A percentile compares a stretch with the other conserved stretches of the same genome.
Evolutionary conservation across 192 early-diverging fungal species (phyloP).

Genomic region (Oehlia diaphana): DNA sequence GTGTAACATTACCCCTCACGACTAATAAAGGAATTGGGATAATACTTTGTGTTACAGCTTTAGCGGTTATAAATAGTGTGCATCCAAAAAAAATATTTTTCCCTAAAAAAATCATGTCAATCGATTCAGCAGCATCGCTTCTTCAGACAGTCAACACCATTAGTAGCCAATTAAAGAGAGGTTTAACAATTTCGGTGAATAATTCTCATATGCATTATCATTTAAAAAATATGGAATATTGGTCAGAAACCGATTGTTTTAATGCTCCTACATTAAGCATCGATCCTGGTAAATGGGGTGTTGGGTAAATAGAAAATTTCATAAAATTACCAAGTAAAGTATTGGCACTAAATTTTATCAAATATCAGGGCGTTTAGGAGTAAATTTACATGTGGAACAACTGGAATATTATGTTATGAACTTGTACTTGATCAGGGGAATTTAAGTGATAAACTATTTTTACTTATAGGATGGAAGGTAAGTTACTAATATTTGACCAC

Average conservation of each 20-base stretch:
- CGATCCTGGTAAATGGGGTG: slow-evolving; percentile 11
- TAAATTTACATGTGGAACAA: slow-evolving; percentile 4
- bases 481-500: neutral
- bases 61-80: too few relatives aligned
- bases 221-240: slow-evolving; percentile 19
- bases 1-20: too few relatives aligned
- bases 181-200: neutral
- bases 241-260: slow-evolving; percentile 14
- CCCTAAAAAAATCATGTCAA: neutral
- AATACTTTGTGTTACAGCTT: too few relatives aligned
- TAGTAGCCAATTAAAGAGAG: neutral
- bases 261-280: slow-evolving; percentile 13
- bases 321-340: neutral
- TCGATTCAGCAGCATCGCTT: neutral
- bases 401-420: slow-evolving; percentile 8
- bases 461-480: slow-evolving; percentile 17
- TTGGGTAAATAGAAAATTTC: neutral
- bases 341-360: neutral
- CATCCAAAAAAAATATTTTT: too few relatives aligned
- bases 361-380: slow-evolving; percentile 5
- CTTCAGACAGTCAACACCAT: slow-evolving; percentile 2
- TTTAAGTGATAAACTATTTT: slow-evolving; percentile 7
- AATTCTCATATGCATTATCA: neutral
- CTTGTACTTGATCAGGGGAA: neutral
- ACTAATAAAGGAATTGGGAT: too few relatives aligned